Evolutionary conservation across 441 rosid species (phyloP), one percentile per base, ranked within the genome.

Genomic region (Biscutella laevigata): DNA sequence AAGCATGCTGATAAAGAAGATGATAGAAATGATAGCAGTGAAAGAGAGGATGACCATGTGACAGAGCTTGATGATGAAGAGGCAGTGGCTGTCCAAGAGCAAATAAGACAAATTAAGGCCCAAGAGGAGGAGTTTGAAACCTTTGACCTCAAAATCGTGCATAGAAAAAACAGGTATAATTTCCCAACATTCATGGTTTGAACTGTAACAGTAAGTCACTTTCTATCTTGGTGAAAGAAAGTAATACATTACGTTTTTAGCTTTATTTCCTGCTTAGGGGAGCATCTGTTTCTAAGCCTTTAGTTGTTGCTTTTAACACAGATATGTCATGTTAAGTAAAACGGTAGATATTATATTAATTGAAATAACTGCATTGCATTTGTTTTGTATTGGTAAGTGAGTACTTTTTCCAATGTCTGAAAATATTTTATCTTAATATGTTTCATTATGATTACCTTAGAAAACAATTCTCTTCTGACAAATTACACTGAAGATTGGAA

Each of bases 121-220:
- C 95, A 92, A 55, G 99, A 92, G 59, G 97, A 86, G 59, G 99
- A 92, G 73, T 92, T 88, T 69, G 99, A 92, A 69, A 88, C 99
- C 29, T 92, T 88, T 76, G 75, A 84, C 73, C 94, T 92, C 34
- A 86, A 86, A 79, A 80, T 92, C 57, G 95, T 92, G 63, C 97
- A 92, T 45, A 75, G 99, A 57, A 92, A 88, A 77, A 92, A 92
- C 88, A 88, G 95, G 99, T 73, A 80, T 60, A 75, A 45, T 39
- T 57, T 46, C 11, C 20, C 38, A n/a, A 28, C 32, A 29, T 45
- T 12, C 1, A 28, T 58, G 36, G 45, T 17, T 17, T 24, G 49
- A 43, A 43, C 15, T 24, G n/a, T n/a, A 5, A 22, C 40, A 26
- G 46, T 26, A 24, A 17, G 28, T 19, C 34, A 3, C 30, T 54